phyloP scores from a whole-genome alignment of 2,329 filamentous ascomycete genomes.

The Cercospora zeina region DNA sequence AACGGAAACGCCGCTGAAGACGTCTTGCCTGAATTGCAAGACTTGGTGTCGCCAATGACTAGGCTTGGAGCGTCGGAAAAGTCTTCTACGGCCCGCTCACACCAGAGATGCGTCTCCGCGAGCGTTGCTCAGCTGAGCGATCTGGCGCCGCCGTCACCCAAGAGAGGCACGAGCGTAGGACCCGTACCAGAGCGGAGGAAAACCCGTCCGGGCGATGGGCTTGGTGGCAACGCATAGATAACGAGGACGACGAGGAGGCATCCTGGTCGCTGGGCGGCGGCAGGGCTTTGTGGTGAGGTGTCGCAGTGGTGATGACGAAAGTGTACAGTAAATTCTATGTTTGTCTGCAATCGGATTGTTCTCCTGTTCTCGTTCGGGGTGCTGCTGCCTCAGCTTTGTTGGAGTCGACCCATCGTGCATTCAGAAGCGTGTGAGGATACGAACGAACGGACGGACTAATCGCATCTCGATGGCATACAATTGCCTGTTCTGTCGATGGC shows the following conservation, averaged over 20 bases:
- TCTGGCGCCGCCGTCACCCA: constrained; percentile 19
- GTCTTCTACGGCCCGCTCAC: constrained; percentile 7
- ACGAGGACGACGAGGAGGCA: neutral
- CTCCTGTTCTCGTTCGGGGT: neutral
- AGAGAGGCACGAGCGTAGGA: constrained; percentile 31
- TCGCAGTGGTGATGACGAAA: constrained; percentile 13
- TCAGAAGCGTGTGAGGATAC: neutral
- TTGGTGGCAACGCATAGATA: constrained; percentile 10
- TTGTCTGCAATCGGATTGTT: neutral
- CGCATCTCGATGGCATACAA: neutral
- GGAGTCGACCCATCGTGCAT: neutral
- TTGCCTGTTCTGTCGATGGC: constrained; percentile 1
- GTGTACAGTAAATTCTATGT: constrained; percentile 12
- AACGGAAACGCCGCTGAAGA: constrained; percentile 9
- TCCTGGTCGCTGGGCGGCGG: neutral
- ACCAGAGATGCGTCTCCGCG: constrained; percentile 36
- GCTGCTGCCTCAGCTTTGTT: neutral
- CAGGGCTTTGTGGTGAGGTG: constrained; percentile 5
- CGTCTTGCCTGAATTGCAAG: constrained; percentile 16
- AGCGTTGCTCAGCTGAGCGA: constrained; percentile 32
- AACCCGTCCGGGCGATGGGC: constrained; percentile 7
- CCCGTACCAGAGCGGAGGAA: constrained; percentile 19
- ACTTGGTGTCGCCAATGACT: constrained; percentile 15
- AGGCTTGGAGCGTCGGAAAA: constrained; percentile 15
- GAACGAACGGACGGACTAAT: neutral